A percentile compares a stretch with the other conserved stretches of the same genome.
These are phyloP conservation scores for Colletotrichum costaricense DNA, from an alignment of 2,329 filamentous ascomycete species.

Conservation along the genomic window DNA sequence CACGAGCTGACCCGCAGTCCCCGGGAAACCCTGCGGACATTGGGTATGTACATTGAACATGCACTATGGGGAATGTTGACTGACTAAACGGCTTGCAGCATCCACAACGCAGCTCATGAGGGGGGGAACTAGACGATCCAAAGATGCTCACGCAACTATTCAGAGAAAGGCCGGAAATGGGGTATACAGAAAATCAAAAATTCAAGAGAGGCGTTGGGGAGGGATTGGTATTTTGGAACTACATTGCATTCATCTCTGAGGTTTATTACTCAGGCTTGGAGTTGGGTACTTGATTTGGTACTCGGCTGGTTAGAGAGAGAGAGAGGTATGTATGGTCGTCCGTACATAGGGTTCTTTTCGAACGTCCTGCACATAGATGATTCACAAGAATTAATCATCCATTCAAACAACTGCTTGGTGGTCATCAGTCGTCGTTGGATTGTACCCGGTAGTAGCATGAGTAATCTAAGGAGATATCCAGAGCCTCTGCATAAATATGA, in stretches of 20 bases:
- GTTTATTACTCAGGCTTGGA: neutral
- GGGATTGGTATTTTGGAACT: conserved; percentile 2
- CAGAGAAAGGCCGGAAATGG: neutral
- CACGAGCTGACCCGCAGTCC: conserved; percentile 9
- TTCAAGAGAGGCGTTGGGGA: conserved; percentile 17
- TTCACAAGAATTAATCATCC: conserved; percentile 8
- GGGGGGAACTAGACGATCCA: conserved; percentile 13
- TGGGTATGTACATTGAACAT: neutral
- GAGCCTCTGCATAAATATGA: conserved; percentile 6
- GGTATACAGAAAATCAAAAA: conserved; percentile 10
- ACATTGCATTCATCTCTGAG: neutral
- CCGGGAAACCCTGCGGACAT: conserved; percentile 15
- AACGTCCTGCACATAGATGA: neutral
- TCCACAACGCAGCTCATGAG: conserved; percentile 23
- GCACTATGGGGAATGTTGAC: neutral
- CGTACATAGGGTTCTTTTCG: neutral
- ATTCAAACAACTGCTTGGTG: neutral
- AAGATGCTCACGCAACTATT: conserved; percentile 2
- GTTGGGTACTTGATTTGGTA: neutral
- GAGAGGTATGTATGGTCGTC: neutral
- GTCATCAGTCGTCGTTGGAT: neutral
- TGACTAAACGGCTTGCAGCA: conserved; percentile 1
- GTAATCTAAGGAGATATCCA: neutral
- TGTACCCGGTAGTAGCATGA: conserved; percentile 10
- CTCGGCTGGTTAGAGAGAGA: neutral